Percentiles rank a stretch among this genome's conserved stretches.
These are phyloP conservation scores for Ambrosia trifida DNA, from an alignment of 129 eudicot species.

Conservation along the genomic window DNA sequence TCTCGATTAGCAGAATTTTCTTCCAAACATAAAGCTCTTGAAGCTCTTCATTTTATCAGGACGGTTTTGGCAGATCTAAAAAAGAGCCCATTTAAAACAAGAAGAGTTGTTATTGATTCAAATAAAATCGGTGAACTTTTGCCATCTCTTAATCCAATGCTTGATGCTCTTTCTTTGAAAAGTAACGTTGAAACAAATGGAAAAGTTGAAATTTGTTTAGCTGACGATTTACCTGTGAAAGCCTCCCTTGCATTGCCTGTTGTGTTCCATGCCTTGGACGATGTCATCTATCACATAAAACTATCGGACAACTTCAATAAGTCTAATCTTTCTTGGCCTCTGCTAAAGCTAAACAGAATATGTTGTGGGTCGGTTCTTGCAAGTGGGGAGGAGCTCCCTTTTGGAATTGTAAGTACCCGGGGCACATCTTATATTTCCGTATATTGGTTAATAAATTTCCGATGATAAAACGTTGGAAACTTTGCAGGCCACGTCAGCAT, in stretches of 20 bases:
- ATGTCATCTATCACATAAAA: constrained; percentile 54
- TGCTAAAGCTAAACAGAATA: constrained; percentile 80
- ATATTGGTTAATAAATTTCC: constrained; percentile 12
- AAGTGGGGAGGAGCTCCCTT: constrained; percentile 97
- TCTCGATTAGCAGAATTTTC: constrained; percentile 47
- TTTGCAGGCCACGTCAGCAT: constrained; percentile 82
- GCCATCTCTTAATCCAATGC: constrained; percentile 52
- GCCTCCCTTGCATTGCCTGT: constrained; percentile 87
- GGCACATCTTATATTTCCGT: not conserved
- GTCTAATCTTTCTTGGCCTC: constrained; percentile 74
- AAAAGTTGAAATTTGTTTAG: constrained; percentile 54
- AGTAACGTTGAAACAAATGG: constrained; percentile 47
- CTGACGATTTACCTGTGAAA: constrained; percentile 63
- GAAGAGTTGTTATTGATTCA: constrained; percentile 54
- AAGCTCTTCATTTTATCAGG: constrained; percentile 48
- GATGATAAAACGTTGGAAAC: constrained; percentile 4
- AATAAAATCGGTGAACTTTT: constrained; percentile 38
- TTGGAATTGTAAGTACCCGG: constrained; percentile 77
- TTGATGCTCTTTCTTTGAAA: constrained; percentile 75
- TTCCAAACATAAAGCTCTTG: constrained; percentile 51
- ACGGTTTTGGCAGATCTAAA: constrained; percentile 57
- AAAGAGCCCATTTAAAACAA: constrained; percentile 63
- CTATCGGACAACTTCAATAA: constrained; percentile 32
- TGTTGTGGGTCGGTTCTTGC: constrained; percentile 88
- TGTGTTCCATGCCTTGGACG: constrained; percentile 83